Evolutionary conservation across 2,329 filamentous ascomycete species (phyloP), one percentile per base, ranked within the genome.

Genomic region (Lasiodiplodia gonubiensis): DNA sequence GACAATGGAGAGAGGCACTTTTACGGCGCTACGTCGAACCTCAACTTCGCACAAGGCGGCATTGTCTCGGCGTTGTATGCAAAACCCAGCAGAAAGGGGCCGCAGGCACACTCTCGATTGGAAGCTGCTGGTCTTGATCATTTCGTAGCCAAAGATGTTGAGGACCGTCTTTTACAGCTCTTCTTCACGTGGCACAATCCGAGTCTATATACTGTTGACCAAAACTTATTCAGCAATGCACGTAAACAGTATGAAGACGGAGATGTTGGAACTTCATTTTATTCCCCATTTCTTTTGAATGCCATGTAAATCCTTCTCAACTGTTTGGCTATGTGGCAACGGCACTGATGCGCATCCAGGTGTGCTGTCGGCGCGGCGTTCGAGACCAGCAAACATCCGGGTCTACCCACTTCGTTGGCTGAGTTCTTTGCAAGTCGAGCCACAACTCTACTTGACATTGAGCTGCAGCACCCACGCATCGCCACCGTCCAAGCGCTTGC

Each of bases 401-500:
- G 2, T 21, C 16, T 65, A 27, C 63, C 63, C 25, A 65, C 64
- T 33, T 48, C 70, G 5, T 35, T 73, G 42, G 52, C 70, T n/a
- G 70, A 71, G 21, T 73, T 73, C 60, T 73, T 73, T 55, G 70
- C 69, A 23, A 70, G 65, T 6, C 66, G 71, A 55, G 59, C 72
- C 12, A 73, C 72, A 59, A 64, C 69, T 4, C 67, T 74, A 4
- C 67, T 74, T 21, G 71, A 74, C 33, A 67, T 72, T 21, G 72
- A 74, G 51, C 68, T 74, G 68, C 71, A 73, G 25, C 64, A 66
- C 35, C 72, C 72, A 2, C 68, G 68, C 12, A 54, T 74, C n/a
- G 70, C 70, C 6, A 74, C 72, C 0, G 70, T 73, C 6, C 72
- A 74, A 52, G 67, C 72, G 5, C 57, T 74, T 46, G 72, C 69